Evolutionary conservation across 768 basidiomycete species (phyloP), one percentile per base, ranked within the genome.

Genomic region (Podaxis sp.): DNA sequence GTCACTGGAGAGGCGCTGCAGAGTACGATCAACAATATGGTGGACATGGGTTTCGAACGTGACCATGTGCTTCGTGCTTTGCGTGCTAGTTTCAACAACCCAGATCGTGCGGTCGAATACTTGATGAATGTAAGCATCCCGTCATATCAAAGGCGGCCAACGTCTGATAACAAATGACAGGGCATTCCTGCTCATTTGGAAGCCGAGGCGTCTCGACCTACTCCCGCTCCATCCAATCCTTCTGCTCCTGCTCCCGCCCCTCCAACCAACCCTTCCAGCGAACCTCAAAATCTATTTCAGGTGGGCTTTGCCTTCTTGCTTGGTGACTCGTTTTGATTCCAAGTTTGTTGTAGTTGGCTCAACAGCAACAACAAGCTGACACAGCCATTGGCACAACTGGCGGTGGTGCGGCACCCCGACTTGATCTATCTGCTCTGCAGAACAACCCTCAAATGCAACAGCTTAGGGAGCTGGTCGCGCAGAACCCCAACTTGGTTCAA

Each of bases 91-190:
- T 99, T 83, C 77, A 99, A 99, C 74, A 98, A 99, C 74, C 91
- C 97, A 6, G 95, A 98, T 67, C 84, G 97, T 32, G 97, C 97
- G 5, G 96, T 94, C n/a, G 97, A 99, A 72, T 99, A 99, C 73
- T 77, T 99, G 58, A 89, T 98, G 85, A 96, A 70, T 62, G 96
- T 95, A 66, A 65, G 89, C 76, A 11, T 36, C 44, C 11, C 18
- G 28, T 56, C 44, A 9, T 11, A 51, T 65, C 50, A 44, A 47
- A 44, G 44, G 21, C 50, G 37, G 52, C 58, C 40, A n/a, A 36
- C 40, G 53, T 55, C 14, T 66, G 55, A 65, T 60, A 59, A 58
- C 27, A 23, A 58, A 59, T 4, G 54, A 46, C 59, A 95, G 93
- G 94, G 92, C 44, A 93, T 95, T 63, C 91, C 94, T 3, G 77